phyloP scores from a whole-genome alignment of 2,329 filamentous ascomycete genomes.

The Aspergillus nomiae region DNA sequence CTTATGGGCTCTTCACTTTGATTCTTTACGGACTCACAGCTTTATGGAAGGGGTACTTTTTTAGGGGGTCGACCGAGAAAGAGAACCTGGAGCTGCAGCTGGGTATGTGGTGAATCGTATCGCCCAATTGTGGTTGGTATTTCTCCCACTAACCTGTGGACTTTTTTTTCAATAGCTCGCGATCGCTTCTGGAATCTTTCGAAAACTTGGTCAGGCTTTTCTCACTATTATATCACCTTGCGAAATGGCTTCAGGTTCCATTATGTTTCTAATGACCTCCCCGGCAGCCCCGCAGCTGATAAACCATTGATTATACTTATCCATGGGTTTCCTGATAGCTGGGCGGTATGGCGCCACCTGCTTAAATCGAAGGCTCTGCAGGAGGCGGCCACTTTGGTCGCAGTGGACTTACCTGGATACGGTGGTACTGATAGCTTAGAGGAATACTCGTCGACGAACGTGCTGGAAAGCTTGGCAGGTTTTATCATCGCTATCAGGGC shows the following conservation, averaged over 20 bases:
- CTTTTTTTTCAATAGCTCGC: conserved; percentile 42
- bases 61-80: conserved; percentile 40
- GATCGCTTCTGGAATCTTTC: conserved; percentile 58
- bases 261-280: conserved; percentile 51
- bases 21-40: conserved; percentile 34
- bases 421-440: conserved; percentile 58
- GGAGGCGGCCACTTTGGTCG: conserved; percentile 50
- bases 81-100: conserved; percentile 43
- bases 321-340: conserved; percentile 64
- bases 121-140: neutral
- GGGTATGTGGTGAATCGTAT: conserved; percentile 29
- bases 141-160: neutral
- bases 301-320: conserved; percentile 55
- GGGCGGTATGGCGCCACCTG: conserved; percentile 55
- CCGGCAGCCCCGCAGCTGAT: conserved; percentile 19
- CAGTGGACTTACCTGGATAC: conserved; percentile 61
- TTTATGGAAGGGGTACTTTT: conserved; percentile 38
- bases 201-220: conserved; percentile 48
- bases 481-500: conserved; percentile 55
- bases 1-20: conserved; percentile 41
- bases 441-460: conserved; percentile 51
- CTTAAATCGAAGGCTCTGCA: conserved; percentile 44
- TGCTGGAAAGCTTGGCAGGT: conserved; percentile 56
- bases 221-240: conserved; percentile 55
- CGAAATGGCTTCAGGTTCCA: conserved; percentile 55